Base-by-base conservation (phyloP, 768 basidiomycete species). In the Sistotremastrum niveocremeum region DNA sequence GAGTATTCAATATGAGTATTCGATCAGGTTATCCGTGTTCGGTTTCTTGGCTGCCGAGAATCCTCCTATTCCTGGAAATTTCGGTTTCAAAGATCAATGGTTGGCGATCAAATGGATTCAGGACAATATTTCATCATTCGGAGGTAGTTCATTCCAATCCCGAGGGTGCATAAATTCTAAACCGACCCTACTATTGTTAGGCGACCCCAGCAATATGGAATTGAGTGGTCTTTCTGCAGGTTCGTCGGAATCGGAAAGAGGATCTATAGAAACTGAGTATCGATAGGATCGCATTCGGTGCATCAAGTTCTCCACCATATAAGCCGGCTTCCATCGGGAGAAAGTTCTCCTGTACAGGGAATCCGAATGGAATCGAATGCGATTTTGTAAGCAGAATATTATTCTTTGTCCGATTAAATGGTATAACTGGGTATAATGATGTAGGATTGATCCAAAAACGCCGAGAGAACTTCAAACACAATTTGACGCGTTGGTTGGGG, bases 31-130 rank as follows among this genome's bases (percentile, higher is more conserved):
- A 9, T 83, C 81, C 0, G 82, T 72, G 1, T 81, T 86, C 53
- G 84, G 84, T 0, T 88, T 84, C 55, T 63, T 88, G 20, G 83
- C 81, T 0, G 71, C 70, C 51, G 77, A 81, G 39, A 58, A 72
- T 48, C 81, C 81, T 9, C 56, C 62, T 37, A 57, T 87, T 40
- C 65, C 66, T 10, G 84, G 85, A 3, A 88, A 87, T 54, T 87
- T 79, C 57, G 84, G 84, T 1, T 87, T 87, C 65, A 86, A 85
- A 60, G 84, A 87, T 54, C 82, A 83, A 53, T 86, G 84, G 84
- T 55, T 82, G 12, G 84, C 77, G 1, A 55, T 86, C n/a, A 64
- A 73, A 52, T 86, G 84, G 83, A 64, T 86, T 29, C 72, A 66
- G 40, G 72, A 72, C n/a, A 82, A 86, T 52, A 83, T 87, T 28